Evolutionary conservation across 306 rosid species (phyloP).

Genomic region (Acacia crassicarpa): DNA sequence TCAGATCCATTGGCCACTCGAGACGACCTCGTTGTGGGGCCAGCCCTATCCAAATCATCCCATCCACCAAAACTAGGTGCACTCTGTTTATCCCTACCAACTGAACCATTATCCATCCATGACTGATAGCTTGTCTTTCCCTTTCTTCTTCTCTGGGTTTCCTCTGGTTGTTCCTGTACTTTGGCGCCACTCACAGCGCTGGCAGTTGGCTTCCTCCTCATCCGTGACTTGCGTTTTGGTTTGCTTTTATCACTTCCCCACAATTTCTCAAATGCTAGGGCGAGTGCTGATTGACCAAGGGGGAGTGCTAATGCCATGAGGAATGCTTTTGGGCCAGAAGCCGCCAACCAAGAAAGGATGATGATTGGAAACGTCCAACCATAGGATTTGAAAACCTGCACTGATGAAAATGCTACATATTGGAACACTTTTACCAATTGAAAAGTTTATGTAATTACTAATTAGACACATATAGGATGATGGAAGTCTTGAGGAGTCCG

Average conservation of each 20-base stretch:
- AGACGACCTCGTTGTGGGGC: slow-evolving; percentile 42
- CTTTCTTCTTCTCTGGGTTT: slow-evolving; percentile 39
- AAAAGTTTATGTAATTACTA: slow-evolving; percentile 2
- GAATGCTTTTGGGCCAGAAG: slow-evolving; percentile 85
- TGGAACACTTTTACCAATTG: slow-evolving; percentile 20
- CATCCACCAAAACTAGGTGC: slow-evolving; percentile 71
- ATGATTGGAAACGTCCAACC: slow-evolving; percentile 86
- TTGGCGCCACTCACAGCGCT: slow-evolving; percentile 21
- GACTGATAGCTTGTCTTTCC: slow-evolving; percentile 63
- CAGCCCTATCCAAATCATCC: slow-evolving; percentile 78
- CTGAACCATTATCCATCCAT: slow-evolving; percentile 64
- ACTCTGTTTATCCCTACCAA: slow-evolving; percentile 34
- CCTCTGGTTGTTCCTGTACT: slow-evolving; percentile 43
- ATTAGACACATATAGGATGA: not conserved
- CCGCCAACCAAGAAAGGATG: slow-evolving; percentile 50
- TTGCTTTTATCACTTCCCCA: slow-evolving; percentile 57
- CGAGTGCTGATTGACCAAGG: slow-evolving; percentile 74
- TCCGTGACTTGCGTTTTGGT: slow-evolving; percentile 60
- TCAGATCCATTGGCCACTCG: slow-evolving; percentile 32
- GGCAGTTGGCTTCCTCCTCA: slow-evolving; percentile 47
- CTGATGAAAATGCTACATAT: slow-evolving; percentile 32
- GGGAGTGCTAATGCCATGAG: slow-evolving; percentile 93
- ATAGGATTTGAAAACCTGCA: slow-evolving; percentile 81
- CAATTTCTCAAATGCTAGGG: slow-evolving; percentile 74
- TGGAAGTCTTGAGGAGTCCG: not conserved